These are phyloP conservation scores for Linderina pennispora DNA, from an alignment of 192 early-diverging fungal species.

Conservation along the genomic window DNA sequence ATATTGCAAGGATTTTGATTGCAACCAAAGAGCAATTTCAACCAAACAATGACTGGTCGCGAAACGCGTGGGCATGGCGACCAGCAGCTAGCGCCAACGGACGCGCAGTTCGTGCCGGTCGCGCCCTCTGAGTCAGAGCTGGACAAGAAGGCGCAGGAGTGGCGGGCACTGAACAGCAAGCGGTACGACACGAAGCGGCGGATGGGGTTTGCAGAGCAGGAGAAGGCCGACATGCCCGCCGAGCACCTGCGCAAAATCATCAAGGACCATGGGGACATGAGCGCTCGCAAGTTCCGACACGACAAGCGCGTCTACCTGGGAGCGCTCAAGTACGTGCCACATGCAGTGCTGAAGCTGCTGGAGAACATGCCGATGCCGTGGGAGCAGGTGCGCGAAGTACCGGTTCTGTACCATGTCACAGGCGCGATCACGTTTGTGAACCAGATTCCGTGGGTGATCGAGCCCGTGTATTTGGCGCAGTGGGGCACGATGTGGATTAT, in stretches of 20 bases:
- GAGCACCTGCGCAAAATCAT: constrained; percentile 98
- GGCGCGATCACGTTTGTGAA: constrained; percentile 99
- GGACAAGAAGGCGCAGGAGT: constrained; percentile 73
- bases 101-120: constrained; percentile 29
- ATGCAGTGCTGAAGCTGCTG: constrained; percentile 94
- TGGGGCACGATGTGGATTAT: constrained; percentile 99
- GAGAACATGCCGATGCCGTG: constrained; percentile 99
- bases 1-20: too few relatives aligned
- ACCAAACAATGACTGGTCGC: too few relatives aligned
- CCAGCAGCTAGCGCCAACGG: too few relatives aligned
- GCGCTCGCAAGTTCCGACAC: constrained; percentile 89
- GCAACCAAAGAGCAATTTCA: too few relatives aligned
- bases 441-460: constrained; percentile 93
- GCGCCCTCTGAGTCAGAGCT: constrained; percentile 16
- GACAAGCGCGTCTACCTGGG: constrained; percentile 99
- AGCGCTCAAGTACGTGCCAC: constrained; percentile 97
- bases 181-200: constrained; percentile 92
- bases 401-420: constrained; percentile 95
- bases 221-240: constrained; percentile 96
- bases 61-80: too few relatives aligned
- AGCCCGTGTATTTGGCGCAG: constrained; percentile 97
- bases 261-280: constrained; percentile 99
- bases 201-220: constrained; percentile 89
- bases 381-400: constrained; percentile 97
- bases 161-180: constrained; percentile 86